Evolutionary conservation across 306 rosid genomes (phyloP), one percentile per base, ranked within the genome.

Genomic region (Rosa chinensis): DNA sequence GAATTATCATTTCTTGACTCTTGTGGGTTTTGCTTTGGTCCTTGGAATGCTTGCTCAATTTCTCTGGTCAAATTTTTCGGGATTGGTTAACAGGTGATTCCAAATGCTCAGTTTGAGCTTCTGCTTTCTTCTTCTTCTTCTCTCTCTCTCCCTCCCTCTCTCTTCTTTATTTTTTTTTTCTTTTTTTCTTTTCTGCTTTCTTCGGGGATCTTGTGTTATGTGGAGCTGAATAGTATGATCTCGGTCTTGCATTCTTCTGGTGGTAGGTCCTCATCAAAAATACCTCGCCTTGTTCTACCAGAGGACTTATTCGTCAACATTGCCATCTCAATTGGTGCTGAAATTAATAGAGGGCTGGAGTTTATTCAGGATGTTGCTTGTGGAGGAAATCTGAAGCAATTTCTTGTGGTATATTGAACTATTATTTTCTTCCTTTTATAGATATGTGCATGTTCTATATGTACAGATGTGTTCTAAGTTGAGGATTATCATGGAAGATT

Each of bases 351-450:
- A 64, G 92, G 86, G 70, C 82, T 95, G 78, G 84, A 79, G 66
- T 72, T 77, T 80, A 91, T 95, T 81, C 99, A 95, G 87, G 89
- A 95, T 88, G 82, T 93, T 86, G 77, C 99, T 17, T 89, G 92
- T 81, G 90, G 87, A 74, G 96, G 97, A 85, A 88, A 88, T 86
- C 75, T 89, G 83, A 93, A 95, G 85, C 91, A 90, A 68, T 84
- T 95, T 64, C 55, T 93, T 80, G 17, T 81, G 82, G 99, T 95
- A 90, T 20, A 89, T 72, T 44, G 47, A 67, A 49, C 28, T 76
- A 47, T 37, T 71, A 8, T 44, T 73, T 72, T 53, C 74, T 59
- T 8, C 20, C 37, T 20, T 77, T 11, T 52, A 52, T 52, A 14
- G 20, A 4, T 48, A 18, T 10, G 16, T 73, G n/a, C 59, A 59